phyloP scores from a whole-genome alignment of 2,329 filamentous ascomycete genomes.

The Pyricularia sp. region DNA sequence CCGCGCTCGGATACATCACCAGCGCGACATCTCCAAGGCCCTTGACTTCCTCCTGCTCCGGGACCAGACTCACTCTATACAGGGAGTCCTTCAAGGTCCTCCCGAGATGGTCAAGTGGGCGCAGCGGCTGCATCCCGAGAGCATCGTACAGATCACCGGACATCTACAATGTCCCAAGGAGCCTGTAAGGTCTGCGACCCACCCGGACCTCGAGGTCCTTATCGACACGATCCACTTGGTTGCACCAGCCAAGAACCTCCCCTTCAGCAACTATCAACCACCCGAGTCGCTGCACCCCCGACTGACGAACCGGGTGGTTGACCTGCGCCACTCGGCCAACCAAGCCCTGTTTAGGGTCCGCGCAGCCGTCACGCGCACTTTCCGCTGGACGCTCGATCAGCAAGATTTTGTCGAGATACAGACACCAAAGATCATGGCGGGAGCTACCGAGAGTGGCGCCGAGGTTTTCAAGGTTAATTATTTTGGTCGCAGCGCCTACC shows the following conservation, averaged over 20 bases:
- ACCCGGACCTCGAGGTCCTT: slow-evolving; percentile 64
- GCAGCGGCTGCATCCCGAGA: slow-evolving; percentile 67
- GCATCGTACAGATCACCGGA: slow-evolving; percentile 64
- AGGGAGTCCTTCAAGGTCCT: slow-evolving; percentile 55
- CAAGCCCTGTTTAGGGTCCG: slow-evolving; percentile 83
- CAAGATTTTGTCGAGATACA: slow-evolving; percentile 85
- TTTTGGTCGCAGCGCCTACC: slow-evolving; percentile 73
- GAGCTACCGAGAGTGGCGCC: slow-evolving; percentile 80
- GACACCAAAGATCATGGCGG: slow-evolving; percentile 80
- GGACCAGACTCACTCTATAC: slow-evolving; percentile 70
- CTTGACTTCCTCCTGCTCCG: slow-evolving; percentile 79
- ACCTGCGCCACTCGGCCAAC: slow-evolving; percentile 72
- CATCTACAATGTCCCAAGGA: slow-evolving; percentile 60
- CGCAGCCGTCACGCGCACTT: slow-evolving; percentile 65
- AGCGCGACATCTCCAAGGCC: slow-evolving; percentile 68
- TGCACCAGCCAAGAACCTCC: slow-evolving; percentile 32
- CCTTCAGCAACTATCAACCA: slow-evolving; percentile 37
- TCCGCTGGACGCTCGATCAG: slow-evolving; percentile 61
- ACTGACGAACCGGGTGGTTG: slow-evolving; percentile 66
- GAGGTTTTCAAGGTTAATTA: slow-evolving; percentile 89
- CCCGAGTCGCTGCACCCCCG: slow-evolving; percentile 56
- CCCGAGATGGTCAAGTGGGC: slow-evolving; percentile 69
- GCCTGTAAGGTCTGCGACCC: slow-evolving; percentile 59
- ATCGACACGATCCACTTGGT: slow-evolving; percentile 43
- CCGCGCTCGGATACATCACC: slow-evolving; percentile 61